phyloP scores from a whole-genome alignment of 2,329 filamentous ascomycete genomes.

The Trichocomaceae sp. region DNA sequence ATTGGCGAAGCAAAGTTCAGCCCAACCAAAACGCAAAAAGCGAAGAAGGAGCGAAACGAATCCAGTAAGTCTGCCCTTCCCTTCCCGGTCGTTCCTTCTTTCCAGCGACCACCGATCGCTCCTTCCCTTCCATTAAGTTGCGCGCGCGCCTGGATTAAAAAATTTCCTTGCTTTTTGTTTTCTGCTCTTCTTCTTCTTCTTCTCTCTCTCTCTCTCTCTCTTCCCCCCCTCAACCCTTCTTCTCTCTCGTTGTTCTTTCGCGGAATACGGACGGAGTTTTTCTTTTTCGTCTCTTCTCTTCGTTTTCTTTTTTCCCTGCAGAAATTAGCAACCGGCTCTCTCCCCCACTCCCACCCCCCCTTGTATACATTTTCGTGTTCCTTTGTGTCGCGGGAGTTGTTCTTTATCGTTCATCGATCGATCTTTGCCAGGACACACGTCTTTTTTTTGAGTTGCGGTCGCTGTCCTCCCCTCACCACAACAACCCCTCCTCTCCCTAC shows the following conservation, averaged over 20 bases:
- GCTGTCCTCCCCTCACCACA: not conserved
- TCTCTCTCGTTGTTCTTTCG: conserved; percentile 13
- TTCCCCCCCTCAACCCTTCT: conserved; percentile 14
- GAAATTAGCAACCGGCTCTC: conserved; percentile 23
- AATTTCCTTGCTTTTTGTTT: conserved; percentile 7
- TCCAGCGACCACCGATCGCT: not conserved
- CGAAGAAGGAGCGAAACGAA: no score
- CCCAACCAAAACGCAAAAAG: conserved; percentile 1
- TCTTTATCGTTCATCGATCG: conserved; percentile 15
- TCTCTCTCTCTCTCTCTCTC: conserved; percentile 16
- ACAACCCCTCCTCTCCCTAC: not conserved
- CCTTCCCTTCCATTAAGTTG: not conserved
- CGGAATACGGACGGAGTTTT: conserved; percentile 10
- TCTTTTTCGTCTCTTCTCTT: conserved; percentile 17
- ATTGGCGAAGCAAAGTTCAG: not conserved
- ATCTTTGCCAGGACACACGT: conserved; percentile 11
- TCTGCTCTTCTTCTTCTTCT: conserved; percentile 1
- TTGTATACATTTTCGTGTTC: conserved; percentile 18
- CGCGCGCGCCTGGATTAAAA: not conserved
- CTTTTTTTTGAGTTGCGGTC: not conserved
- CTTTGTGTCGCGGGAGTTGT: conserved; percentile 23
- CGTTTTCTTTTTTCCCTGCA: conserved; percentile 20
- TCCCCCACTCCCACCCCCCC: conserved; percentile 17
- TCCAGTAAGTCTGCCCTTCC: not conserved
- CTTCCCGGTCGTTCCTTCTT: not conserved